These are phyloP conservation scores for Thermothelomyces thermophilus DNA, from an alignment of 2,329 filamentous ascomycete genomes.

Conservation along the genomic window DNA sequence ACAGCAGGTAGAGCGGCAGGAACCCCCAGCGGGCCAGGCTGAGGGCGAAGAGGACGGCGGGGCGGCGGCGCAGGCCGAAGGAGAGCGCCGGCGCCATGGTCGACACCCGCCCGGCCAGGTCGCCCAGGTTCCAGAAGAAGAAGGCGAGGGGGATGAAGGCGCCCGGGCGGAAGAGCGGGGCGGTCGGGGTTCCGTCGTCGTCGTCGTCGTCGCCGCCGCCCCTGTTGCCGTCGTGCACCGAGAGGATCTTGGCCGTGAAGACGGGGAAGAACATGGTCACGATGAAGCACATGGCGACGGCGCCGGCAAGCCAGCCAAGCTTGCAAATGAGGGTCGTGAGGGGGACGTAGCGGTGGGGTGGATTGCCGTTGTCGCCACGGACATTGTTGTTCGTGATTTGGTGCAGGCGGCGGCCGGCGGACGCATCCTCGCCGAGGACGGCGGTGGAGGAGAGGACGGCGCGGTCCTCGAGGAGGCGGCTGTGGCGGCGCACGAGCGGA, in stretches of 20 bases:
- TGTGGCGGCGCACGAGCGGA: constrained; percentile 60
- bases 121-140: constrained; percentile 88
- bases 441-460: constrained; percentile 25
- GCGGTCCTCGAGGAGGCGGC: constrained; percentile 41
- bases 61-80: constrained; percentile 52
- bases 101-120: constrained; percentile 67
- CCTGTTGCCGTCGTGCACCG: constrained; percentile 35
- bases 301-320: constrained; percentile 68
- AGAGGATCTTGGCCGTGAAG: constrained; percentile 66
- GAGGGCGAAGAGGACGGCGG: constrained; percentile 60
- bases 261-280: constrained; percentile 94
- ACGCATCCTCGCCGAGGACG: constrained; percentile 41
- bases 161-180: constrained; percentile 58
- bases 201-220: neutral
- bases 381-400: too few species aligned
- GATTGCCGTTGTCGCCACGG: constrained; percentile 24
- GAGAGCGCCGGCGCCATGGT: constrained; percentile 47
- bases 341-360: constrained; percentile 45
- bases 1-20: constrained; percentile 80
- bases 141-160: constrained; percentile 88
- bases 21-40: constrained; percentile 61
- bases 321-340: constrained; percentile 66
- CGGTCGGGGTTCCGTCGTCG: too few species aligned
- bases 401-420: constrained; percentile 18
- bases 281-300: constrained; percentile 73